Percentiles rank a stretch among this genome's conserved stretches.
These are phyloP conservation scores for Teunomyces cretensis DNA, from an alignment of 805 yeast genomes.

Conservation along the genomic window DNA sequence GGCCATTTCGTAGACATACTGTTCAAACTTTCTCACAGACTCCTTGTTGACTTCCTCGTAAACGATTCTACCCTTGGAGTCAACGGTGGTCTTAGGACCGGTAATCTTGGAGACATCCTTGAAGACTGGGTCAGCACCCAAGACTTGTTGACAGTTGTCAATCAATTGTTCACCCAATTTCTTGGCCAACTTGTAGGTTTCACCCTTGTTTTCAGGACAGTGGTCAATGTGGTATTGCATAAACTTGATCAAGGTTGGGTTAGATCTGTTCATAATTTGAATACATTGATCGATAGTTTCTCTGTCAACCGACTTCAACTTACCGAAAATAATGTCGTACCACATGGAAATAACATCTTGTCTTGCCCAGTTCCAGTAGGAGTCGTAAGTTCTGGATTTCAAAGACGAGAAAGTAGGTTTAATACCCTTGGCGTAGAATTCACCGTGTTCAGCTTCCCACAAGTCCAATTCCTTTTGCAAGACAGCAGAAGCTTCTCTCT, in stretches of 20 bases:
- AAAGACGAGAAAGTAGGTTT: constrained; percentile 84
- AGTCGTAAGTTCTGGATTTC: constrained; percentile 95
- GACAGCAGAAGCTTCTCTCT: constrained; percentile 79
- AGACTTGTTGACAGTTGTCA: constrained; percentile 90
- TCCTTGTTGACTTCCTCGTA: constrained; percentile 87
- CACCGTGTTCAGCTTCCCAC: constrained; percentile 84
- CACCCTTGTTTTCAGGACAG: constrained; percentile 81
- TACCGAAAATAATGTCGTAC: constrained; percentile 94
- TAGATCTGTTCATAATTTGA: constrained; percentile 95
- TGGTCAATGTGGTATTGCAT: constrained; percentile 92
- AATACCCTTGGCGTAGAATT: constrained; percentile 88
- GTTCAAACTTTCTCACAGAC: constrained; percentile 90
- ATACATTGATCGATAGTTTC: constrained; percentile 96
- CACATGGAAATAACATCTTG: constrained; percentile 93
- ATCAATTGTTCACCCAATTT: constrained; percentile 89
- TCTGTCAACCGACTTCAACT: constrained; percentile 84
- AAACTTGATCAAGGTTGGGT: constrained; percentile 88
- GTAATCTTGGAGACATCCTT: constrained; percentile 94
- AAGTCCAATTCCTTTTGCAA: constrained; percentile 89
- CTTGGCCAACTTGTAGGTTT: constrained; percentile 87
- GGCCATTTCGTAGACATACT: constrained; percentile 95
- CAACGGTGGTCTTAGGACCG: constrained; percentile 89
- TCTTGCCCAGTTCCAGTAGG: constrained; percentile 99
- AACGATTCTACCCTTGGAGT: constrained; percentile 80
- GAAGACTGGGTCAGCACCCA: constrained; percentile 81